Conservation (phyloP, 2,329 filamentous ascomycete species). For the Dactylellina parvicollis region DNA sequence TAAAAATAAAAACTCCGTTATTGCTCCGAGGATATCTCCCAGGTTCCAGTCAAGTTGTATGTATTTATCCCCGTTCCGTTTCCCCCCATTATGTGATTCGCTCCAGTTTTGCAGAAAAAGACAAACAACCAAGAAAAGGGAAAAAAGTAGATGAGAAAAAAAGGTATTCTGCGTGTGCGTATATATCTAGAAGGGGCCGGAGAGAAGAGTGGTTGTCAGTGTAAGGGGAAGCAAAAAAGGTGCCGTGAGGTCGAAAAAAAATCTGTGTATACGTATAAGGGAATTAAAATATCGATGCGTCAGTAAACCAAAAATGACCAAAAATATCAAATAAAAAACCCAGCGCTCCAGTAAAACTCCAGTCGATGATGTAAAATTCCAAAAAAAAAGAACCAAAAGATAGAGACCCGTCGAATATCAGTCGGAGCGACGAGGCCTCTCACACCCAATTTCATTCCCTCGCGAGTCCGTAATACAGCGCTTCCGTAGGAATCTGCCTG, state of each 20-base stretch:
- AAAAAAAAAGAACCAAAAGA: conserved; percentile 5
- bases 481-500: conserved; percentile 12
- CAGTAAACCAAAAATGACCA: background rate
- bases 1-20: too few species aligned
- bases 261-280: background rate
- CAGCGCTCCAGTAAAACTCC: conserved; percentile 39
- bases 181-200: conserved; percentile 17
- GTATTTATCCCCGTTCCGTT: too few species aligned
- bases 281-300: conserved; percentile 4
- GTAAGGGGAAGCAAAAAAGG: conserved; percentile 16
- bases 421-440: background rate
- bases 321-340: background rate
- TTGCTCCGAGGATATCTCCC: too few species aligned
- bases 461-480: conserved; percentile 31
- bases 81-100: background rate
- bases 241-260: conserved; percentile 11
- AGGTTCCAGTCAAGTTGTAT: too few species aligned
- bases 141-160: background rate
- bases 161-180: conserved; percentile 23
- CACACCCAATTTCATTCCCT: conserved; percentile 12
- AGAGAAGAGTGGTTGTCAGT: conserved; percentile 2
- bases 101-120: background rate
- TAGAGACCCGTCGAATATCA: background rate
- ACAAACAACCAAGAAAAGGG: background rate
- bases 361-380: conserved; percentile 25